Evolutionary conservation across 2,329 filamentous ascomycete genomes (phyloP).

Genomic region (Neoscytalidium dimidiatum): DNA sequence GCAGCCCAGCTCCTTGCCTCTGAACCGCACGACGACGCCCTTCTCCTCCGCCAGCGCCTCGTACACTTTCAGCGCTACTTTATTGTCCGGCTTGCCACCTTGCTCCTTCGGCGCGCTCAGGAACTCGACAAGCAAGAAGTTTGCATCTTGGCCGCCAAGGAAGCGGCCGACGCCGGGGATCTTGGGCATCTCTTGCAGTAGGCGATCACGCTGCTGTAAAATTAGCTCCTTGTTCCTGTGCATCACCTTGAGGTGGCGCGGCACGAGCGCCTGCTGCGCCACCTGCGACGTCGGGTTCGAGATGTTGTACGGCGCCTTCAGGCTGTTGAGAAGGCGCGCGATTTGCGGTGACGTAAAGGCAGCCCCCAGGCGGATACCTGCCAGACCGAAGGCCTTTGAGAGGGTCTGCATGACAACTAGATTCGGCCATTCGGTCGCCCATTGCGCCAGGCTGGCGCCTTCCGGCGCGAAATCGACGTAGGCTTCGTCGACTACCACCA

Average conservation of each 20-base stretch:
- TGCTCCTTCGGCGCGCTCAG: constrained; percentile 60
- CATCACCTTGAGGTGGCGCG: constrained; percentile 73
- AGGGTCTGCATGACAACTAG: constrained; percentile 97
- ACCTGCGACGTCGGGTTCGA: constrained; percentile 83
- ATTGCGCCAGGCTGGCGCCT: constrained; percentile 81
- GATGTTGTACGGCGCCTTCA: constrained; percentile 97
- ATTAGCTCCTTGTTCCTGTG: constrained; percentile 68
- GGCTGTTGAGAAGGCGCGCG: constrained; percentile 78
- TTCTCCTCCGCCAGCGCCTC: constrained; percentile 75
- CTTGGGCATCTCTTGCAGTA: constrained; percentile 71
- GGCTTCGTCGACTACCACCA: constrained; percentile 91
- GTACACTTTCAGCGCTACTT: constrained; percentile 76
- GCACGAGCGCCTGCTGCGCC: constrained; percentile 70
- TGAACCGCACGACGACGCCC: constrained; percentile 90
- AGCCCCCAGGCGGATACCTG: constrained; percentile 85
- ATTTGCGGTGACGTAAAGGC: constrained; percentile 78
- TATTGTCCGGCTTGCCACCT: constrained; percentile 74
- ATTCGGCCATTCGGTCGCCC: constrained; percentile 91
- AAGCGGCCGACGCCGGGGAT: constrained; percentile 79
- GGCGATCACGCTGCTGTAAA: constrained; percentile 72
- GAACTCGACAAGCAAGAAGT: constrained; percentile 91
- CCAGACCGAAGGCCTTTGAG: constrained; percentile 96
- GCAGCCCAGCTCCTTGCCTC: constrained; percentile 90
- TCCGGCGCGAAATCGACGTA: constrained; percentile 92
- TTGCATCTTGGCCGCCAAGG: constrained; percentile 76